Base-by-base conservation (phyloP, 2,329 filamentous ascomycete species). In the Neofusicoccum sp. region DNA sequence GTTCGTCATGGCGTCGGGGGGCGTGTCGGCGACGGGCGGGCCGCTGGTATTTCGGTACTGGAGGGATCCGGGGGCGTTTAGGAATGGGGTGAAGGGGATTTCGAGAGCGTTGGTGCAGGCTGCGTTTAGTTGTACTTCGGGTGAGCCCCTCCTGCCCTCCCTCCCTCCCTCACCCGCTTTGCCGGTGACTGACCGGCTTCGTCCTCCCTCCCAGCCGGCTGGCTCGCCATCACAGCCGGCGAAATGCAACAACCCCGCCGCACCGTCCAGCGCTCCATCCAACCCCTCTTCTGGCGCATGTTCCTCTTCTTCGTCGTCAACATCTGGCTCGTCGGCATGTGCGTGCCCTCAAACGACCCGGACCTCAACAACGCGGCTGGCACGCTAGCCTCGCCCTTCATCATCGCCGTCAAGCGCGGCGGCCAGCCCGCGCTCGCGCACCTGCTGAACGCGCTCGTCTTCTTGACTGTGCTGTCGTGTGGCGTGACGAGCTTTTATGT, bases 361-460 rank as follows among this genome's bases (percentile, higher is more conserved):
- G 71, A 78, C 11, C 79, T 88, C 6, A 63, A 71, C 34, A 81
- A 75, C 8, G 70, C 71, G 44, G 69, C 71, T 56, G 73, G 73
- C 56, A 74, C 73, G 12, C 70, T 73, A 61, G 68, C 66, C 39
- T 77, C 74, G 9, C 75, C 71, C 4, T 76, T 73, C 71, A 71
- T 93, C 64, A 90, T 92, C 66, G 90, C 89, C n/a, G 87, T 89
- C 37, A 81, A 84, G 8, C 83, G 85, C 36, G 89, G 89, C 3
- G 86, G 88, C 0, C 88, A 93, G 64, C 81, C 80, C 4, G 87
- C 83, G 6, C 83, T 93, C 4, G 88, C 89, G 0, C 87, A 85
- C 4, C 84, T 93, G 61, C 87, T 93, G 75, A 93, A 94, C 73
- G 89, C 89, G 39, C 81, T 92, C 29, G 87, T 93, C 34, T 76